Percentiles rank a stretch among this genome's conserved stretches.
Evolutionary conservation across 139 green algal genomes (phyloP).

Genomic region (Pleodorina starrii): DNA sequence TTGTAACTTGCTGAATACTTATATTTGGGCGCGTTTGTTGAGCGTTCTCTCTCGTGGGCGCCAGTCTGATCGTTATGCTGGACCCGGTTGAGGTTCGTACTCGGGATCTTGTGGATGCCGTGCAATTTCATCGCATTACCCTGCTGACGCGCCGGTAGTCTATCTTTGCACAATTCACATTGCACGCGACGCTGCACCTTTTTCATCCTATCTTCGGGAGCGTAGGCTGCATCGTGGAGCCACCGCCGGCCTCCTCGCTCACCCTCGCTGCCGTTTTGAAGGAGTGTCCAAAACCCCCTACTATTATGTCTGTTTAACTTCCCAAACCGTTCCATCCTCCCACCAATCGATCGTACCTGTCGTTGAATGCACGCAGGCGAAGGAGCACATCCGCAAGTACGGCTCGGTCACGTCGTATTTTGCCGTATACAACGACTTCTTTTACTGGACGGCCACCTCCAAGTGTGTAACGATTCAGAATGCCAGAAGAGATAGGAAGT

Average conservation of each 20-base stretch:
- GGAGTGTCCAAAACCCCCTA: too few species aligned
- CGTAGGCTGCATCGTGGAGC: neutral
- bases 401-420: constrained; percentile 5
- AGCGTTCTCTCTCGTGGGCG: neutral
- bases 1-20: neutral
- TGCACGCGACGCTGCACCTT: neutral
- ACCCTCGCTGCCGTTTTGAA: too few species aligned
- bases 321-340: neutral
- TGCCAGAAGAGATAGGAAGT: neutral
- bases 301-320: neutral
- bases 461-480: neutral
- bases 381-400: constrained; percentile 16
- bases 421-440: constrained; percentile 81
- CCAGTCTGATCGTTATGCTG: neutral
- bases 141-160: neutral
- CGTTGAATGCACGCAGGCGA: neutral
- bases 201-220: neutral
- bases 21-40: neutral
- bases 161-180: neutral
- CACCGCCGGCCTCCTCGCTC: too few species aligned
- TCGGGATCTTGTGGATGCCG: too few species aligned
- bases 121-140: neutral
- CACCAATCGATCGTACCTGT: neutral
- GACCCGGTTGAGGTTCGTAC: too few species aligned
- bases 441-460: constrained; percentile 87